These are phyloP conservation scores for Ganoderma lingzhi DNA, from an alignment of 1,284 basidiomycete genomes.

Conservation along the genomic window DNA sequence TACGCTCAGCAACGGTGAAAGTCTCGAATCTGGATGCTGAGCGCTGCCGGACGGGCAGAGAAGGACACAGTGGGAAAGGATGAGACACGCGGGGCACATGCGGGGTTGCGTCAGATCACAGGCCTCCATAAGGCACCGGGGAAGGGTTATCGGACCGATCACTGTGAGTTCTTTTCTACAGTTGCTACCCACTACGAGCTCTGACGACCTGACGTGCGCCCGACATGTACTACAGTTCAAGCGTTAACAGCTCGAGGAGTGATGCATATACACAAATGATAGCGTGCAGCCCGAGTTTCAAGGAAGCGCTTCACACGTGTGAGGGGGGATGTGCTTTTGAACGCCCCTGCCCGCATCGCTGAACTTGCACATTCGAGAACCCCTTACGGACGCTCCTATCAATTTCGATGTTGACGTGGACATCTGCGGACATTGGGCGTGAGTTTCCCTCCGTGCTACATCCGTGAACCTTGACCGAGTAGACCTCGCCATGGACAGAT, in stretches of 20 bases:
- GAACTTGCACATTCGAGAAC: neutral
- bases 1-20: neutral
- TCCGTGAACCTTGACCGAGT: neutral
- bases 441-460: neutral
- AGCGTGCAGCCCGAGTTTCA: too few relatives aligned
- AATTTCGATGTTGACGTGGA: neutral
- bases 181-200: neutral
- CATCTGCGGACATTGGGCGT: neutral
- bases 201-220: neutral
- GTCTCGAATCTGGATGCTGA: neutral
- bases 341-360: neutral
- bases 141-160: neutral
- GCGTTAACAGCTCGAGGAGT: too few relatives aligned
- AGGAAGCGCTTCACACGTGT: neutral
- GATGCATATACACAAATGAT: too few relatives aligned
- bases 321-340: neutral
- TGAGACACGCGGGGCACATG: neutral
- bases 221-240: neutral
- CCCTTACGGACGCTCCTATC: neutral
- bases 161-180: neutral
- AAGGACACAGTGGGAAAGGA: neutral
- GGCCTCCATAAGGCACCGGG: neutral
- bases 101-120: neutral
- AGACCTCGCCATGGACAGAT: neutral
- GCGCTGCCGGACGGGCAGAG: neutral